Evolutionary conservation across 306 rosid genomes (phyloP).

Genomic region (Begonia masoniana): DNA sequence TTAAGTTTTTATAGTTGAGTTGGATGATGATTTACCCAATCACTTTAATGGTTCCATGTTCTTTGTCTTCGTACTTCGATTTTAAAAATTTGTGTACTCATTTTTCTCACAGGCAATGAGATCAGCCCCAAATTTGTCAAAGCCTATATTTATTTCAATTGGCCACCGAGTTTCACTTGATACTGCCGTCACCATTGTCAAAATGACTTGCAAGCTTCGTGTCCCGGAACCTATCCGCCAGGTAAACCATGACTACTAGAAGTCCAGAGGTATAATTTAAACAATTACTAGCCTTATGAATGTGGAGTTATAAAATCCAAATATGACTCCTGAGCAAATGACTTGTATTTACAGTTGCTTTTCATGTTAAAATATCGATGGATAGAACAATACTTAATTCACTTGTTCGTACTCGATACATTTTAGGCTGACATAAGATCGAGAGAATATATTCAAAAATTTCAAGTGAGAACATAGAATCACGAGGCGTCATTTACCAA

Average conservation of each 20-base stretch:
- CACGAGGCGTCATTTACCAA: slow-evolving; percentile 10
- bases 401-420: slow-evolving; percentile 6
- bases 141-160: slow-evolving; percentile 67
- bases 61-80: background rate
- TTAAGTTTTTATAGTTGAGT: too few species aligned
- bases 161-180: slow-evolving; percentile 80
- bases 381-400: background rate
- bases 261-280: background rate
- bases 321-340: too few species aligned
- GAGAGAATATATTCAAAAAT: slow-evolving; percentile 55
- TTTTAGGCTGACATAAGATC: slow-evolving; percentile 96
- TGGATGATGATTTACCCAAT: too few species aligned
- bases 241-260: slow-evolving; percentile 28
- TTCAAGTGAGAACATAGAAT: slow-evolving; percentile 20
- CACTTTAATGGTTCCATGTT: background rate
- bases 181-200: slow-evolving; percentile 52
- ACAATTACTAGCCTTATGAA: too few species aligned
- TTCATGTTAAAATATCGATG: background rate
- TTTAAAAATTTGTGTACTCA: too few species aligned
- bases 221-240: slow-evolving; percentile 84
- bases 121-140: slow-evolving; percentile 40
- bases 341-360: background rate
- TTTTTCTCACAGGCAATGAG: slow-evolving; percentile 55
- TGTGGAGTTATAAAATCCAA: too few species aligned
- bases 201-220: slow-evolving; percentile 67